These are phyloP conservation scores for Hyparrhenia diplandra DNA, from an alignment of 176 grass and related monocot genomes.

Conservation along the genomic window DNA sequence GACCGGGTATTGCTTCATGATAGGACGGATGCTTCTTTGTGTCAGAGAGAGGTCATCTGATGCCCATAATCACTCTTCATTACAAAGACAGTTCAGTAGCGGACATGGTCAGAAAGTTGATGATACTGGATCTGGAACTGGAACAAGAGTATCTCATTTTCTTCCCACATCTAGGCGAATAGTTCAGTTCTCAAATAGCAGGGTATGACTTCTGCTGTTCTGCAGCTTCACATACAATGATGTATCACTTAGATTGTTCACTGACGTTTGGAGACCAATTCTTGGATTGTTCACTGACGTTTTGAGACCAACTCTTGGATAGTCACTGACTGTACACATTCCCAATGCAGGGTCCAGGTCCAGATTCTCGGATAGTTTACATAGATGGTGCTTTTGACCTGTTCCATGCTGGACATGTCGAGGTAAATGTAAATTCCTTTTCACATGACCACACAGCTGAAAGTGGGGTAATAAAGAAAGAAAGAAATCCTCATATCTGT, in stretches of 20 bases:
- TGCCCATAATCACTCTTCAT: slow-evolving; percentile 60
- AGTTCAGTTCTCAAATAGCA: slow-evolving; percentile 95
- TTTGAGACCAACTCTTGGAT: neutral
- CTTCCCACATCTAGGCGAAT: slow-evolving; percentile 86
- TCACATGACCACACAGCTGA: neutral
- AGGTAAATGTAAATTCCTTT: slow-evolving; percentile 48
- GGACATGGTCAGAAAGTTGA: slow-evolving; percentile 65
- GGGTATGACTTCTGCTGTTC: slow-evolving; percentile 37
- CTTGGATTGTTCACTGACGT: neutral
- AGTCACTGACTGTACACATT: slow-evolving; percentile 7
- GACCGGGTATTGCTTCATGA: slow-evolving; percentile 7
- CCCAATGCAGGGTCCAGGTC: slow-evolving; percentile 63
- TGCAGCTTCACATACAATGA: slow-evolving; percentile 1
- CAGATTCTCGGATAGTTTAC: slow-evolving; percentile 88
- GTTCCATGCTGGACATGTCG: slow-evolving; percentile 96
- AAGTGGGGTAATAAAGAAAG: neutral
- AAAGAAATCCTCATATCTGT: neutral
- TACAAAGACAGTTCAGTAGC: slow-evolving; percentile 93
- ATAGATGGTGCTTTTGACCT: slow-evolving; percentile 97
- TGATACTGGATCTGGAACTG: slow-evolving; percentile 43
- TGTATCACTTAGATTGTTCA: neutral
- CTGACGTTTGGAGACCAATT: neutral
- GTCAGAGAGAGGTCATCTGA: slow-evolving; percentile 66
- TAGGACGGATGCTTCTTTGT: no score
- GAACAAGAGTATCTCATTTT: slow-evolving; percentile 88